phyloP scores from a whole-genome alignment of 768 basidiomycete genomes.

The Lentinula guzmanii region DNA sequence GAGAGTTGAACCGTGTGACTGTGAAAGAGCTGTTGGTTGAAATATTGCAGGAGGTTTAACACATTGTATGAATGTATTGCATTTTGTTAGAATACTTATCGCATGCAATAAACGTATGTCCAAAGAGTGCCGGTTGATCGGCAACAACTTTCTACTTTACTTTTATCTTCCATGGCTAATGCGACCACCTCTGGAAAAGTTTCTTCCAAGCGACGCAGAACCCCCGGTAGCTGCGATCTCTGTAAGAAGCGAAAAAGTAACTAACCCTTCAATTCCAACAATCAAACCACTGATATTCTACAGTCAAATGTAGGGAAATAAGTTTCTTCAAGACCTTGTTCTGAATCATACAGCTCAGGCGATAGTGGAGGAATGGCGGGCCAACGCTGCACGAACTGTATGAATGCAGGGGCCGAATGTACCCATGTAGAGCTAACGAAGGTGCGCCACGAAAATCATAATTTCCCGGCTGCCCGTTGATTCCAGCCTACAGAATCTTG shows the following conservation, averaged over 20 bases:
- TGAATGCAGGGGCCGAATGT: slow-evolving; percentile 52
- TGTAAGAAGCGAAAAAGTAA: background rate
- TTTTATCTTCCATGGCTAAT: background rate
- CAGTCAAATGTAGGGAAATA: background rate
- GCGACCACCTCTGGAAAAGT: background rate
- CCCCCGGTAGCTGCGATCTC: background rate
- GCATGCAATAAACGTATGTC: no score
- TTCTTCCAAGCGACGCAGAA: slow-evolving; percentile 36
- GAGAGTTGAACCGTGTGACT: slow-evolving; percentile 25
- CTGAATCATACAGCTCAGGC: slow-evolving; percentile 31
- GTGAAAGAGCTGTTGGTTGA: slow-evolving; percentile 64
- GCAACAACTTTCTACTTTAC: no score
- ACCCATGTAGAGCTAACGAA: slow-evolving; percentile 66
- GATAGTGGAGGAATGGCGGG: slow-evolving; percentile 65
- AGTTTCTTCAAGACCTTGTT: background rate
- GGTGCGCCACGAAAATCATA: slow-evolving; percentile 30
- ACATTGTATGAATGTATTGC: no score
- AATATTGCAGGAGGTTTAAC: slow-evolving; percentile 20
- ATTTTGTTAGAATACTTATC: no score
- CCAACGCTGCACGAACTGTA: slow-evolving; percentile 60
- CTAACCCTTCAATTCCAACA: background rate
- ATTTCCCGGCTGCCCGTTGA: background rate
- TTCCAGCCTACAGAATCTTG: slow-evolving; percentile 36
- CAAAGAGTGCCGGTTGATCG: no score
- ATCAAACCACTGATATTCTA: background rate